Evolutionary conservation across 2,329 filamentous ascomycete genomes (phyloP), one percentile per base, ranked within the genome.

Genomic region (Elsinoe australis): DNA sequence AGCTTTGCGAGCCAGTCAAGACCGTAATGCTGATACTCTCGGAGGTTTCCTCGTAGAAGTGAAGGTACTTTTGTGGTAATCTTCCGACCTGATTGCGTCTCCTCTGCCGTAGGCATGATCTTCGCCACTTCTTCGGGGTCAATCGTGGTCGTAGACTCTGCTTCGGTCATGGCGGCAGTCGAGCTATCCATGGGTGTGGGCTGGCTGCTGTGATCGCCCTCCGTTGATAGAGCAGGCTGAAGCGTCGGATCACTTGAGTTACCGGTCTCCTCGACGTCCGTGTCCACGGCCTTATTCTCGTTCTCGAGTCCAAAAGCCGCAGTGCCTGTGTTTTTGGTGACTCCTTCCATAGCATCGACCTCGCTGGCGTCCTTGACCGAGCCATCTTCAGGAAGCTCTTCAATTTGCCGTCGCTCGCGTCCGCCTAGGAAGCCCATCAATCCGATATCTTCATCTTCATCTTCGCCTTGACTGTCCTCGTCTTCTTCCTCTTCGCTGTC

Each of bases 11-110:
- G 80, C 92, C 92, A 98, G 63, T 98, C 92, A 5, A 98, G 70
- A n/a, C 92, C 94, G 59, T 87, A 86, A 59, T 95, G 92, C 58
- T 98, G 92, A 61, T 98, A 98, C 63, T 95, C 90, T 63, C 94
- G 85, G 8, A 98, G 71, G 0, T 80, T 94, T 15, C 92, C 92
- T 42, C 92, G 83, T 0, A 98, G 75, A 52, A 87, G 49, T 54
- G 65, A 84, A 0, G 88, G 89, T 8, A 92, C 77, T 64, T 69
- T 51, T 52, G 52, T 50, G 61, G 53, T 52, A 6, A 53, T 48
- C 15, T 51, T 53, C 10, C 53, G 53, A 10, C 45, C 39, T 36
- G 53, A 52, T 19, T 57, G 54, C 21, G 42, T 49, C 24, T 50
- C 49, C 1, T 51, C 49, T 4, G 34, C 26, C 9, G 24, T 46